Evolutionary conservation across 495 filamentous ascomycete species (phyloP).

Genomic region (Penicillium waksmanii): DNA sequence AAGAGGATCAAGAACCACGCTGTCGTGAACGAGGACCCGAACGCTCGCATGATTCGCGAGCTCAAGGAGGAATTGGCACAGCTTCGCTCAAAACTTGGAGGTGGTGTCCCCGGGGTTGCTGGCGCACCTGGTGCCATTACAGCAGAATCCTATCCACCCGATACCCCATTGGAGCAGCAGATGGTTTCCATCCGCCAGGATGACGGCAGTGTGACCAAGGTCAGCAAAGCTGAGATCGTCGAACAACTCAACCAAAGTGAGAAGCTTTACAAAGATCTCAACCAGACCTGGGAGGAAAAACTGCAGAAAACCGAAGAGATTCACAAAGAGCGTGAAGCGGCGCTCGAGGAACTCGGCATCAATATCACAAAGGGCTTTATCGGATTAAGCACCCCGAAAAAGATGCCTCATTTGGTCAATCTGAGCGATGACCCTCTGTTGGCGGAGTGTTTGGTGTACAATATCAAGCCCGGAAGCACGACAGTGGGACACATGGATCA

Average conservation of each 20-base stretch:
- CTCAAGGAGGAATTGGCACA: conserved; percentile 93
- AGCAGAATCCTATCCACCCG: conserved; percentile 86
- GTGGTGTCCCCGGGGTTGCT: conserved; percentile 57
- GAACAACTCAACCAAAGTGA: conserved; percentile 95
- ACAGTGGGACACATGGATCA: conserved; percentile 89
- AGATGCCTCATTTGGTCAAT: conserved; percentile 99
- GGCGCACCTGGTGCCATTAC: conserved; percentile 44
- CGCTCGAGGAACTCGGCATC: conserved; percentile 94
- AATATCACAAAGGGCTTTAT: conserved; percentile 99
- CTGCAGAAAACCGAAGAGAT: conserved; percentile 92
- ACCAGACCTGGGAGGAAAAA: conserved; percentile 99
- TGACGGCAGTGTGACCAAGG: conserved; percentile 88
- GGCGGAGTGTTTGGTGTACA: conserved; percentile 97
- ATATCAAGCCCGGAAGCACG: conserved; percentile 92
- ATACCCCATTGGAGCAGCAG: conserved; percentile 91
- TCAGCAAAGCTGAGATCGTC: conserved; percentile 97
- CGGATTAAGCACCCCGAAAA: conserved; percentile 93
- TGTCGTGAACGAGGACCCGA: conserved; percentile 98
- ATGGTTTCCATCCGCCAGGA: conserved; percentile 90
- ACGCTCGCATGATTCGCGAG: conserved; percentile 97
- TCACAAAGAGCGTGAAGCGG: conserved; percentile 94
- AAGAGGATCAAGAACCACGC: conserved; percentile 99
- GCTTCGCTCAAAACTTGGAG: conserved; percentile 82
- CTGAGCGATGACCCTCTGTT: conserved; percentile 93
- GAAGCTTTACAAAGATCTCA: conserved; percentile 94